These are phyloP conservation scores for Diaporthe velutina DNA, from an alignment of 2,329 filamentous ascomycete genomes.

Conservation along the genomic window DNA sequence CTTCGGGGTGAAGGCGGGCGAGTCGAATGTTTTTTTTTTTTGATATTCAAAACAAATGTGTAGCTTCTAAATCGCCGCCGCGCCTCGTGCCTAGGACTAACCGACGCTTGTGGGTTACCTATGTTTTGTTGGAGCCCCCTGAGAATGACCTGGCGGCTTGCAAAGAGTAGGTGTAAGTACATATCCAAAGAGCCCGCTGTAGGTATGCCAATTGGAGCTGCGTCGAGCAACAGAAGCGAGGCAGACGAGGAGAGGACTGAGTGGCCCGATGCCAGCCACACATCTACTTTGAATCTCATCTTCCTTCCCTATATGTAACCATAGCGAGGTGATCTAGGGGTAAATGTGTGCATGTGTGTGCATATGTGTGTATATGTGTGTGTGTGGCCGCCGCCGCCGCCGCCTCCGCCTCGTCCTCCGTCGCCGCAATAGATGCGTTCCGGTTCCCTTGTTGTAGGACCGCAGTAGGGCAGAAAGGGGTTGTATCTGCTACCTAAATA, in stretches of 20 bases:
- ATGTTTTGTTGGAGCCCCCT: neutral
- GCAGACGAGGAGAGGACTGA: too few species aligned
- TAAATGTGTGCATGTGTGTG: constrained; percentile 1
- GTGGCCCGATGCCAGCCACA: neutral
- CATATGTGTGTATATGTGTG: neutral
- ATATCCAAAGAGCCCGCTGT: neutral
- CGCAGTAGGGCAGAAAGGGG: neutral
- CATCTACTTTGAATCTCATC: constrained; percentile 1
- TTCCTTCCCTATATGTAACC: constrained; percentile 2
- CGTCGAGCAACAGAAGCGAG: neutral
- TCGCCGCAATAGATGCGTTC: neutral
- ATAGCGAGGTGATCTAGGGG: constrained; percentile 8
- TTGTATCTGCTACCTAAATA: neutral
- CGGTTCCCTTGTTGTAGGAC: neutral
- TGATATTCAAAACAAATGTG: neutral
- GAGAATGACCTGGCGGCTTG: neutral
- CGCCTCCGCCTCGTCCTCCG: neutral
- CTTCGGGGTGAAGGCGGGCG: neutral
- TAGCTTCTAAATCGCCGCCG: neutral
- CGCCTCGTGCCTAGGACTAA: neutral
- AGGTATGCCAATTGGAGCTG: neutral
- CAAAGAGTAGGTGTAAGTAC: neutral
- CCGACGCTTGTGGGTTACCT: neutral
- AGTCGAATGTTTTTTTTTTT: neutral
- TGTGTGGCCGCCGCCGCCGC: neutral